phyloP scores from a whole-genome alignment of 306 rosid species.

The Malus orientalis region DNA sequence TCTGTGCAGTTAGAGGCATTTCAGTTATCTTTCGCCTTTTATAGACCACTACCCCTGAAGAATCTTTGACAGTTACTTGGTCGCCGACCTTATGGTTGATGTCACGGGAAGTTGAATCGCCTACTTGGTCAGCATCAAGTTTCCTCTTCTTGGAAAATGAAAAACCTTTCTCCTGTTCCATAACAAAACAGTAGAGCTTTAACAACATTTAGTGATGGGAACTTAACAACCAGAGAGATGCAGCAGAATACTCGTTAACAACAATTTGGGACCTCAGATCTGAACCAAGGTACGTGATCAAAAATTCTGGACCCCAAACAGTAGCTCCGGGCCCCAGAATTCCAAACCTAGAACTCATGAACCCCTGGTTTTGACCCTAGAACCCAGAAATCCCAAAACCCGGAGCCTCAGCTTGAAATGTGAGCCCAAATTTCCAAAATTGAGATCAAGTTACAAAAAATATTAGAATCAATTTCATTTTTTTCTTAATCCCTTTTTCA shows the following conservation, averaged over 20 bases:
- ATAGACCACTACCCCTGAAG: not conserved
- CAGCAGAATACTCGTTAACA: not conserved
- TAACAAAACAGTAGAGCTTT: not conserved
- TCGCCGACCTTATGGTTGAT: conserved; percentile 2
- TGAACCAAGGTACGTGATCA: not conserved
- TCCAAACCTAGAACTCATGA: not conserved
- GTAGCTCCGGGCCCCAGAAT: not conserved
- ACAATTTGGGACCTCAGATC: not conserved
- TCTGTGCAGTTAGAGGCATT: conserved; percentile 10
- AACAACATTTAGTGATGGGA: not conserved
- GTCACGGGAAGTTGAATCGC: conserved; percentile 13
- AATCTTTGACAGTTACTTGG: conserved; percentile 13
- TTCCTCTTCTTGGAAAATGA: conserved; percentile 56
- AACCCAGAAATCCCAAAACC: not conserved
- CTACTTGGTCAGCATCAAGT: conserved; percentile 18
- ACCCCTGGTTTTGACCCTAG: not conserved
- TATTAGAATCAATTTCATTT: not conserved
- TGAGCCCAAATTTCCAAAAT: not conserved
- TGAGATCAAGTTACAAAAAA: not conserved
- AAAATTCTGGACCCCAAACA: not conserved
- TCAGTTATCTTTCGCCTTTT: conserved; percentile 30
- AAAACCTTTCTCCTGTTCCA: conserved; percentile 58
- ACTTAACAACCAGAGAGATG: not conserved
- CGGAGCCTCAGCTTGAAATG: not conserved
- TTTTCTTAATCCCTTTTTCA: not conserved